A percentile compares a stretch with the other conserved stretches of the same genome.
Conservation (phyloP, 768 basidiomycete species). For the Hypholoma sublateritium region DNA sequence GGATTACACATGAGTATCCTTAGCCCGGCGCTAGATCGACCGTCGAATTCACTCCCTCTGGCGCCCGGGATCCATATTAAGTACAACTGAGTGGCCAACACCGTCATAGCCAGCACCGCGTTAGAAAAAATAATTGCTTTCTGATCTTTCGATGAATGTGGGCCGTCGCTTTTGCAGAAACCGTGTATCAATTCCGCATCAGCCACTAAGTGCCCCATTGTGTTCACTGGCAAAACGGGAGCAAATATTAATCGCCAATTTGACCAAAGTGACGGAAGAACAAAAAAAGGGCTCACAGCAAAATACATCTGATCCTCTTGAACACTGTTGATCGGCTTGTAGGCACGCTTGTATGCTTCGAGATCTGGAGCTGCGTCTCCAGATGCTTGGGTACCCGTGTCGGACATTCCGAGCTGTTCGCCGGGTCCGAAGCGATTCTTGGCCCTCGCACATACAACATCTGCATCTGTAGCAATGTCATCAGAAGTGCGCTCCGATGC, state of each 20-base stretch:
- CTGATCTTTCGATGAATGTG: neutral
- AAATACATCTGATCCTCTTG: conserved; percentile 34
- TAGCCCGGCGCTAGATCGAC: too few relatives aligned
- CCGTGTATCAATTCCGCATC: too few relatives aligned
- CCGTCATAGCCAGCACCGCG: too few relatives aligned
- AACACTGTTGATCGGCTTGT: conserved; percentile 36
- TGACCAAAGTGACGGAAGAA: neutral
- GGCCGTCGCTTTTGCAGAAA: too few relatives aligned
- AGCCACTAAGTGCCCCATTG: neutral
- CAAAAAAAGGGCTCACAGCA: neutral
- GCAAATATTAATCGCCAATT: too few relatives aligned
- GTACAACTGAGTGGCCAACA: too few relatives aligned
- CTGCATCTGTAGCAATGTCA: conserved; percentile 48
- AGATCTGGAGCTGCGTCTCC: conserved; percentile 29
- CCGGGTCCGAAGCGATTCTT: conserved; percentile 36
- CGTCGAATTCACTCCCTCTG: too few relatives aligned
- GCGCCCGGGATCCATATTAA: too few relatives aligned
- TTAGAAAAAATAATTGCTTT: neutral
- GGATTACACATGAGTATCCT: too few relatives aligned
- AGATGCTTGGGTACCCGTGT: conserved; percentile 35
- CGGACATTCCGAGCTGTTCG: conserved; percentile 37
- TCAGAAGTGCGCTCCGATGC: neutral
- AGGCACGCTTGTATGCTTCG: conserved; percentile 45
- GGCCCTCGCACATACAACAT: conserved; percentile 45
- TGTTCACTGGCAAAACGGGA: neutral